Evolutionary conservation across 176 grass and related monocot genomes (phyloP), one percentile per base, ranked within the genome.

Genomic region (Dactylis glomerata): DNA sequence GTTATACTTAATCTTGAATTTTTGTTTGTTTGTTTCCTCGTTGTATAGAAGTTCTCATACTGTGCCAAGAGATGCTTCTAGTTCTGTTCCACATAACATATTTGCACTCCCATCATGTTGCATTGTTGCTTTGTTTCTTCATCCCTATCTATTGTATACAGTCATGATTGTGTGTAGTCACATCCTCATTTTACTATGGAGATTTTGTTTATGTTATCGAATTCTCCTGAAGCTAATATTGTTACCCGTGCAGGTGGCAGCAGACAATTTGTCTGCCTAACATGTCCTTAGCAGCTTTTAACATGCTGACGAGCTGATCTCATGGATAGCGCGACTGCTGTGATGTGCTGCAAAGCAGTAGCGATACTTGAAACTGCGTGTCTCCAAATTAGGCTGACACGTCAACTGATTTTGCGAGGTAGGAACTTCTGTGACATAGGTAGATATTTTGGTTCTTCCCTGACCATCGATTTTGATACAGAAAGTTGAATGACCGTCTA

Each of bases 211-310:
- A 74, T 83, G 16, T 19, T 30, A 49, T 81, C 15, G 36, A 49
- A 12, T 68, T 90, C 11, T 76, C 32, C 19, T 36, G 44, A 78
- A 83, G 73, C 83, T 82, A 81, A 81, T 75, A 47, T 54, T 63
- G 38, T 52, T 81, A 14, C 24, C 17, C 10, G 20, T 86, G 22
- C 44, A 86, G 83, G 73, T 54, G 62, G 83, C 56, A 47, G 50
- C 51, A 62, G 40, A 71, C 31, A 55, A 47, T 51, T 51, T 42
- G 16, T 86, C 32, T 74, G 16, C 44, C 28, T 45, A 30, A 38
- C 23, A 40, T 37, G 56, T 30, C 40, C 13, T 78, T 50, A 8
- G 27, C 42, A 73, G 33, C 75, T 79, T 84, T 32, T 52, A n/a
- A 62, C 76, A 73, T 20, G 32, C 42, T 30, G 23, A 50, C 50